Conservation (phyloP, 2,329 filamentous ascomycete species). For the Colletotrichum euphorbiae region DNA sequence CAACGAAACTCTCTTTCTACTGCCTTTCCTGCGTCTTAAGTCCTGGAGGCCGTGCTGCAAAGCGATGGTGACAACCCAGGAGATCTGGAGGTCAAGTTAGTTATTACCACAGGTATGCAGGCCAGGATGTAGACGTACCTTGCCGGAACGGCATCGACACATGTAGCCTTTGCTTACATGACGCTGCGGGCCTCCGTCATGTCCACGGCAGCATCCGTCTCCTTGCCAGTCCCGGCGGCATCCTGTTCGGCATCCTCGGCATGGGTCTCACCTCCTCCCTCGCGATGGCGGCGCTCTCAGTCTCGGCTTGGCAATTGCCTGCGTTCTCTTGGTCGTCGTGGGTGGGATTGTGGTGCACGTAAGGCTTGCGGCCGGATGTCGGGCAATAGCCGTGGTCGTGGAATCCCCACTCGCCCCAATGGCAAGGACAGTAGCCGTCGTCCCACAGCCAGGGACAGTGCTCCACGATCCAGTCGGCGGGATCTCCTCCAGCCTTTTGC, state of each 20-base stretch:
- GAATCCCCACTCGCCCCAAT: neutral
- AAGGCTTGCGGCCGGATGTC: neutral
- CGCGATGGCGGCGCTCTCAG: neutral
- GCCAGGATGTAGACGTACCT: no score
- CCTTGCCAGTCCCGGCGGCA: neutral
- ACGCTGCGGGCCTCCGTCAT: neutral
- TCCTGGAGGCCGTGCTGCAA: no score
- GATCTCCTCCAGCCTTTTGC: neutral
- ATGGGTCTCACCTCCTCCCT: neutral
- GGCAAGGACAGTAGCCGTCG: slow-evolving; percentile 2
- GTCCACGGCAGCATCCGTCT: neutral
- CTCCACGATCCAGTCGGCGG: neutral
- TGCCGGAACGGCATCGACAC: no score
- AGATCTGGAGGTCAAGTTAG: neutral
- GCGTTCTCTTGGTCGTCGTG: neutral
- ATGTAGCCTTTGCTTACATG: neutral
- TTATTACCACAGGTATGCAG: no score
- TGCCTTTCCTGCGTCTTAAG: neutral
- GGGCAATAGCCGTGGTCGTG: slow-evolving; percentile 12
- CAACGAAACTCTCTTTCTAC: neutral
- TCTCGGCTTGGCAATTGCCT: neutral
- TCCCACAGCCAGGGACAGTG: slow-evolving; percentile 8
- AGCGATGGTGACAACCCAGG: no score
- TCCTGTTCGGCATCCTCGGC: neutral
- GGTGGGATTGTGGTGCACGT: neutral